Conservation (phyloP, 1,284 basidiomycete genomes). For the Polyporus tsugae region DNA sequence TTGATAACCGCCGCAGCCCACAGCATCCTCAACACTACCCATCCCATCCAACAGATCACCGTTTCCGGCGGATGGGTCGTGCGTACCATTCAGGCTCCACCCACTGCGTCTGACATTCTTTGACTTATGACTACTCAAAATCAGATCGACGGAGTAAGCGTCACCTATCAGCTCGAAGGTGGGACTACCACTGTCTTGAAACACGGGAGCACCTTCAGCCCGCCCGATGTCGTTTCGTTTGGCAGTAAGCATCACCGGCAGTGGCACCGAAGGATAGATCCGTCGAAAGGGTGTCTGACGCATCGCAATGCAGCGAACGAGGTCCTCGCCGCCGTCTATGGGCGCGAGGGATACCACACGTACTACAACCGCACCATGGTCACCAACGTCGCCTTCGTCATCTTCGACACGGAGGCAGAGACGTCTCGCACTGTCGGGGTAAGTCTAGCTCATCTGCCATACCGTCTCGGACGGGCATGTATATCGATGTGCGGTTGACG, state of each 20-base stretch:
- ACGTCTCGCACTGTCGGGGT: slow-evolving; percentile 27
- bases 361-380: slow-evolving; percentile 29
- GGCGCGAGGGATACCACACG: slow-evolving; percentile 25
- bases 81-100: background rate
- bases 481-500: background rate
- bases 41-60: slow-evolving; percentile 26
- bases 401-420: slow-evolving; percentile 21
- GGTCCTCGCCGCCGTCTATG: slow-evolving; percentile 25
- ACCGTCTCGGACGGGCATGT: too few relatives aligned
- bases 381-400: slow-evolving; percentile 28
- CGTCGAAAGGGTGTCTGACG: background rate
- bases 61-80: slow-evolving; percentile 25
- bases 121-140: background rate
- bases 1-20: slow-evolving; percentile 6
- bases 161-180: slow-evolving; percentile 25
- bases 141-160: slow-evolving; percentile 28
- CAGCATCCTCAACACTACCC: slow-evolving; percentile 15
- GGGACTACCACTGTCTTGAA: slow-evolving; percentile 1
- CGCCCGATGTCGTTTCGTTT: background rate
- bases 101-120: background rate
- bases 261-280: background rate
- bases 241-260: slow-evolving; percentile 8
- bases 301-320: slow-evolving; percentile 19
- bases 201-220: slow-evolving; percentile 26
- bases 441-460: background rate